These are phyloP conservation scores for Botrytis deweyae DNA, from an alignment of 2,329 filamentous ascomycete species.

Conservation along the genomic window DNA sequence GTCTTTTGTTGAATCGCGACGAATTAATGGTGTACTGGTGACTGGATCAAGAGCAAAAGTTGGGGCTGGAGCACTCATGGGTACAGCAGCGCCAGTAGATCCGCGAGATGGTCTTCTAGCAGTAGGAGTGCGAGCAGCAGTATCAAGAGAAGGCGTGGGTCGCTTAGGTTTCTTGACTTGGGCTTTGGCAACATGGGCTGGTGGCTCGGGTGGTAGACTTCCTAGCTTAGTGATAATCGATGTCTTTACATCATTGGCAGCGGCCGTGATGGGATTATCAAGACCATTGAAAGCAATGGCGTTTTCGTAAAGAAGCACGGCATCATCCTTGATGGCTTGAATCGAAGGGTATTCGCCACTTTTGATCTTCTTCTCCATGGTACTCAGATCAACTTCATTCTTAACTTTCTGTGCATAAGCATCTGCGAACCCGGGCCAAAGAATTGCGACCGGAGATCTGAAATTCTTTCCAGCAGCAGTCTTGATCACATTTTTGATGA, in stretches of 20 bases:
- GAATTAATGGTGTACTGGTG: constrained; percentile 71
- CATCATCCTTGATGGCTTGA: constrained; percentile 71
- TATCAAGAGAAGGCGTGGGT: constrained; percentile 47
- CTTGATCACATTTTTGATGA: constrained; percentile 77
- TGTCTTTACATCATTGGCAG: constrained; percentile 55
- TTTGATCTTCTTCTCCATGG: constrained; percentile 79
- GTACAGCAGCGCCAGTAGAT: constrained; percentile 38
- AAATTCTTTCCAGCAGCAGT: constrained; percentile 78
- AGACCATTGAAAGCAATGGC: constrained; percentile 79
- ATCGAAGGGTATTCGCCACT: constrained; percentile 63
- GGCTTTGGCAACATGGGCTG: constrained; percentile 42
- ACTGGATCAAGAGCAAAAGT: constrained; percentile 76
- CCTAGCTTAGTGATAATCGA: constrained; percentile 57
- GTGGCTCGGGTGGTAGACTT: constrained; percentile 46
- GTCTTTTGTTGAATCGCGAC: constrained; percentile 78
- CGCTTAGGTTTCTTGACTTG: constrained; percentile 64
- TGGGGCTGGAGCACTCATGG: constrained; percentile 43
- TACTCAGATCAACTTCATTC: constrained; percentile 79
- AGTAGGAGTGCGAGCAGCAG: constrained; percentile 37
- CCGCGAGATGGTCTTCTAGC: constrained; percentile 42
- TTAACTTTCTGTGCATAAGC: constrained; percentile 69
- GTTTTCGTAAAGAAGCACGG: constrained; percentile 78
- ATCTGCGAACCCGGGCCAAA: constrained; percentile 73
- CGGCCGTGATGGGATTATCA: constrained; percentile 67
- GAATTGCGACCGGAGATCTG: constrained; percentile 70